A percentile compares a stretch with the other conserved stretches of the same genome.
phyloP scores from a whole-genome alignment of 441 rosid species.

The Jatropha multifida region DNA sequence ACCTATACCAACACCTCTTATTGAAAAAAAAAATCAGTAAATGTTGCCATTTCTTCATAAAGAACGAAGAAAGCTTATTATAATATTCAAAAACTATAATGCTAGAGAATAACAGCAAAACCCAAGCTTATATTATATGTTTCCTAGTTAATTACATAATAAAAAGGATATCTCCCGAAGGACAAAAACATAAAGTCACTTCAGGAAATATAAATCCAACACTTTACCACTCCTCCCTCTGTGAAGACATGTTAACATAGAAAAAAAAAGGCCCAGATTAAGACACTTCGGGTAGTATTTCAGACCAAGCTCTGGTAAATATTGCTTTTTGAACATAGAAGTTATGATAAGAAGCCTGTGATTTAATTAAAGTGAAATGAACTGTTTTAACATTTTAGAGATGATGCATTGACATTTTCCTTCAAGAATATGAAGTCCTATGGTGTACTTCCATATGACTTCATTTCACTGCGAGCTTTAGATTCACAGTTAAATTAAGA shows the following conservation, averaged over 20 bases:
- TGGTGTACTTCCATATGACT: neutral
- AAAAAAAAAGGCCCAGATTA: neutral
- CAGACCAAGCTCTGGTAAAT: neutral
- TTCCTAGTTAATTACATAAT: conserved; percentile 4
- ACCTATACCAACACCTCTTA: conserved; percentile 33
- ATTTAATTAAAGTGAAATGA: neutral
- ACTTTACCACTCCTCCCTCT: neutral
- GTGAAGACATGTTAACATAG: neutral
- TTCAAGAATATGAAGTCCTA: neutral
- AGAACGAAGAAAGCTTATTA: neutral
- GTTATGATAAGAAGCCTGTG: neutral
- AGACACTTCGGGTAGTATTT: neutral
- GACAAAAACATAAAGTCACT: neutral
- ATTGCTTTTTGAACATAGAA: neutral
- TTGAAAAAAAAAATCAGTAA: conserved; percentile 10
- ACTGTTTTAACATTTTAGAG: neutral
- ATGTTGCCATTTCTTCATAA: conserved; percentile 13
- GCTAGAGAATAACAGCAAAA: conserved; percentile 4
- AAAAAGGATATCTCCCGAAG: neutral
- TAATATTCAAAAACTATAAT: neutral
- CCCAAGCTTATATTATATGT: neutral
- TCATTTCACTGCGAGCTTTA: neutral
- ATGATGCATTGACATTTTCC: conserved; percentile 1
- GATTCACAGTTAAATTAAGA: neutral
- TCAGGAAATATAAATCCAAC: neutral